Conservation (phyloP, 2,329 filamentous ascomycete species). For the Atkinsonella hypoxylon region DNA sequence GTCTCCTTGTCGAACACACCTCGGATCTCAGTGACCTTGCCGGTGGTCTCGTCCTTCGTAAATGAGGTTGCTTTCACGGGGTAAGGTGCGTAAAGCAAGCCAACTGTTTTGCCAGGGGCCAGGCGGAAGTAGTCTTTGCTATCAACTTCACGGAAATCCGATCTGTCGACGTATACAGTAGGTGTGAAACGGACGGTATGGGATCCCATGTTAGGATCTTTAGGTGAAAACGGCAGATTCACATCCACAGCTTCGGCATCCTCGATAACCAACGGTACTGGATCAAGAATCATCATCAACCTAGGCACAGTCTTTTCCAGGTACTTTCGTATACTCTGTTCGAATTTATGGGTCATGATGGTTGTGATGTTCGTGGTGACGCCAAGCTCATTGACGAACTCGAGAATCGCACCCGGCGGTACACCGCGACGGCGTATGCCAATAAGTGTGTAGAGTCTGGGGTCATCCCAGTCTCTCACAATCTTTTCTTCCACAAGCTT, state of each 20-base stretch:
- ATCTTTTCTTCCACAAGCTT: conserved; percentile 66
- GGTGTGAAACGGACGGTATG: conserved; percentile 55
- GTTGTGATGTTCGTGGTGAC: conserved; percentile 73
- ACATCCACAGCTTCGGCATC: conserved; percentile 53
- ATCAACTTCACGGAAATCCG: conserved; percentile 66
- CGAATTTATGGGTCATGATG: conserved; percentile 73
- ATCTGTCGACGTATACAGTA: conserved; percentile 75
- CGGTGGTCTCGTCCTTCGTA: conserved; percentile 51
- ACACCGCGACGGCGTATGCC: conserved; percentile 74
- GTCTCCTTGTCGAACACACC: conserved; percentile 56
- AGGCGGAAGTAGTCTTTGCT: conserved; percentile 70
- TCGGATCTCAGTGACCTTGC: conserved; percentile 53
- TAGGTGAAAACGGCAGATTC: conserved; percentile 70
- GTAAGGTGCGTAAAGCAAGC: conserved; percentile 59
- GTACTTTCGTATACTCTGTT: conserved; percentile 73
- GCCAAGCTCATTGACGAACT: conserved; percentile 83
- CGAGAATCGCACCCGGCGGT: conserved; percentile 76
- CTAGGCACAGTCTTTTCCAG: conserved; percentile 81
- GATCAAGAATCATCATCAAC: conserved; percentile 81
- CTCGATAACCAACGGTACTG: conserved; percentile 70
- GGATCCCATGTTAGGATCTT: conserved; percentile 56
- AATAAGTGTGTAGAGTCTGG: conserved; percentile 77
- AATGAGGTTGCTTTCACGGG: conserved; percentile 61
- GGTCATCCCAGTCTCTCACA: conserved; percentile 85
- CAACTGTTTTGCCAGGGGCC: conserved; percentile 65